A percentile compares a stretch with the other conserved stretches of the same genome.
These are phyloP conservation scores for Apiotrichum mycotoxinovorans DNA, from an alignment of 1,284 basidiomycete genomes.

Conservation along the genomic window DNA sequence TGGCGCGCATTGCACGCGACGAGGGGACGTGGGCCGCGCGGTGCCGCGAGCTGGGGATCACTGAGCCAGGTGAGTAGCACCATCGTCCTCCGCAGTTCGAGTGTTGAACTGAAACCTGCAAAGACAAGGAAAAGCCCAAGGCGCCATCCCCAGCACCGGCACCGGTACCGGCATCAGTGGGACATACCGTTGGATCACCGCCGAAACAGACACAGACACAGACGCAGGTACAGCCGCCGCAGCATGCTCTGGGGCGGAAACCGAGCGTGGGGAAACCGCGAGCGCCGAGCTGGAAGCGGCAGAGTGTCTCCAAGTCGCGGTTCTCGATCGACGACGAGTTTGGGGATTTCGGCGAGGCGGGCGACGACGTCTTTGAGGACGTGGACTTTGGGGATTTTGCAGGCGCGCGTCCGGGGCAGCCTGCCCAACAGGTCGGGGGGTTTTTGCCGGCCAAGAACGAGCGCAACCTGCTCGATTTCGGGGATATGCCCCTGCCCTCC, in stretches of 20 bases:
- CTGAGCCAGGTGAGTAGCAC: conserved; percentile 22
- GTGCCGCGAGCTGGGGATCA: conserved; percentile 61
- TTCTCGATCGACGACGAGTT: conserved; percentile 35
- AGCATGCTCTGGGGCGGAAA: neutral
- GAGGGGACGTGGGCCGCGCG: conserved; percentile 71
- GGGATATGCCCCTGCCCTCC: conserved; percentile 47
- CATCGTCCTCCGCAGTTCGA: too few species aligned
- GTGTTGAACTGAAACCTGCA: neutral
- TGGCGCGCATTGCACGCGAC: conserved; percentile 62
- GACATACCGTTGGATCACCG: neutral
- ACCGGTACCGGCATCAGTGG: neutral
- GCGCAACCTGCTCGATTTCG: conserved; percentile 48
- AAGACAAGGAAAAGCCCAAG: conserved; percentile 8
- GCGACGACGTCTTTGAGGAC: conserved; percentile 50
- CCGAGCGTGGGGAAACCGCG: neutral
- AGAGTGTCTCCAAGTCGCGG: conserved; percentile 6
- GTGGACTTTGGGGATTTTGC: conserved; percentile 88
- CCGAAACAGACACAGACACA: neutral
- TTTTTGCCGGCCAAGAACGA: conserved; percentile 30
- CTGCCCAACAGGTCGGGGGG: conserved; percentile 24
- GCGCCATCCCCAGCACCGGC: neutral
- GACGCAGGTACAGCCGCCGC: neutral
- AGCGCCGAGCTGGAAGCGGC: neutral
- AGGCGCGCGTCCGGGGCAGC: conserved; percentile 25
- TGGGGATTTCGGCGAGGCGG: conserved; percentile 41